A percentile compares a stretch with the other conserved stretches of the same genome.
These are phyloP conservation scores for Leishmania gerbilli DNA, from an alignment of 208 protist species.

Conservation along the genomic window DNA sequence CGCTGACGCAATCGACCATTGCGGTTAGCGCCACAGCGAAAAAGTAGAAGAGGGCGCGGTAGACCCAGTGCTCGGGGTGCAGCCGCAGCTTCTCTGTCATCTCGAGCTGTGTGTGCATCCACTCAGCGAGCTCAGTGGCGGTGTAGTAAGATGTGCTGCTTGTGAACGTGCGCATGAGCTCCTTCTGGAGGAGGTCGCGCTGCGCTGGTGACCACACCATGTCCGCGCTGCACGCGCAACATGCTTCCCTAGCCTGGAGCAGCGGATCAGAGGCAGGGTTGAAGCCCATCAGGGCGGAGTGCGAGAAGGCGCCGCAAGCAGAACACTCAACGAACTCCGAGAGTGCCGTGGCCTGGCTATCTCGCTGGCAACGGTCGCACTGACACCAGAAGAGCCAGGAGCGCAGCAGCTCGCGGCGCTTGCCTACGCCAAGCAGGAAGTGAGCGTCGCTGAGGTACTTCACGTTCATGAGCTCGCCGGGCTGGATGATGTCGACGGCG, in stretches of 20 bases:
- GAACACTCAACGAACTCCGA: constrained; percentile 68
- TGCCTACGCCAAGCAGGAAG: constrained; percentile 78
- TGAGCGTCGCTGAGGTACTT: constrained; percentile 88
- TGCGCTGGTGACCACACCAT: constrained; percentile 36
- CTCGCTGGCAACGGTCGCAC: constrained; percentile 63
- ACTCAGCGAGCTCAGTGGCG: constrained; percentile 30
- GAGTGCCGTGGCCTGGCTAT: constrained; percentile 42
- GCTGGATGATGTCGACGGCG: constrained; percentile 57
- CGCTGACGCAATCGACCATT: constrained; percentile 25
- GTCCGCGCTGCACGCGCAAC: constrained; percentile 27
- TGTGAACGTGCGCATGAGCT: constrained; percentile 36
- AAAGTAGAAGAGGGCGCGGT: constrained; percentile 59
- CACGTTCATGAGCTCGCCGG: constrained; percentile 82
- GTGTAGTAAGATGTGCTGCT: constrained; percentile 26
- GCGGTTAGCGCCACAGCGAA: constrained; percentile 38
- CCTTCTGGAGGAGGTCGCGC: constrained; percentile 21
- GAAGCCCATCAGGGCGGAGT: constrained; percentile 42
- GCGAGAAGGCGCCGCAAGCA: constrained; percentile 48
- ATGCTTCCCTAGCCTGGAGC: constrained; percentile 22
- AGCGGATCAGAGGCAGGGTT: constrained; percentile 31
- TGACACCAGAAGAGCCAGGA: constrained; percentile 89
- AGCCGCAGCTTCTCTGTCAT: constrained; percentile 32
- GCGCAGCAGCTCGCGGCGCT: constrained; percentile 72
- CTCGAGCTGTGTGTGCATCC: constrained; percentile 41
- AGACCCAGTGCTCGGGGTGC: constrained; percentile 72